phyloP scores from a whole-genome alignment of 257 asterid species.

The Lavandula angustifolia region DNA sequence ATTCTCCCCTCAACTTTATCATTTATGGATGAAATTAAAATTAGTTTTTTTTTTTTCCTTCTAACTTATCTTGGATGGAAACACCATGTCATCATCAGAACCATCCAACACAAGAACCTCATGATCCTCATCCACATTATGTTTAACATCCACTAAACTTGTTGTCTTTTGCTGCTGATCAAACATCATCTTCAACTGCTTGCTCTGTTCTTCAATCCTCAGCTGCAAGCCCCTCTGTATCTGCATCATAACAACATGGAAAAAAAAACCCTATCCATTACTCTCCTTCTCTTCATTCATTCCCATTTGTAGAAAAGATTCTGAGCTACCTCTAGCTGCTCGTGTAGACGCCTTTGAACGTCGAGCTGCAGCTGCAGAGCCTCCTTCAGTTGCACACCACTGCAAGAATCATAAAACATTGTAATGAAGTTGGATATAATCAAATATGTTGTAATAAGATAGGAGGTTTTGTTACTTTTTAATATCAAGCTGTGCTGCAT shows the following conservation, averaged over 20 bases:
- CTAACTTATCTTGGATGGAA: too few relatives aligned
- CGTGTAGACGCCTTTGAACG: conserved; percentile 82
- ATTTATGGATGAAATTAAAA: too few relatives aligned
- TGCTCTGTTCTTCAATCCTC: conserved; percentile 75
- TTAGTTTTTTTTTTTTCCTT: too few relatives aligned
- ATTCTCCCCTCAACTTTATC: too few relatives aligned
- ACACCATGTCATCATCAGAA: too few relatives aligned
- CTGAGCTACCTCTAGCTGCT: conserved; percentile 73
- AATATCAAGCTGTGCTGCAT: conserved; percentile 43
- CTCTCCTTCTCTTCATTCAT: not conserved
- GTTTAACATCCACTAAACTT: too few relatives aligned
- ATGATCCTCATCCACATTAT: too few relatives aligned
- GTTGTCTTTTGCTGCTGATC: too few relatives aligned
- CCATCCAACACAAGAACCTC: too few relatives aligned
- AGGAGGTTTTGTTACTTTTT: conserved; percentile 44
- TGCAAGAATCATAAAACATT: conserved; percentile 26
- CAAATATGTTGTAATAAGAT: not conserved
- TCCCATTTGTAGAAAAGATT: not conserved
- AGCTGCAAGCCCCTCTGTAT: conserved; percentile 61
- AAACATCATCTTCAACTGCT: conserved; percentile 34
- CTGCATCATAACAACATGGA: conserved; percentile 26
- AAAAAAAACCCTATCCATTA: too few relatives aligned
- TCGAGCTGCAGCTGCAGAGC: conserved; percentile 39
- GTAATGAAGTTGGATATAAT: too few relatives aligned
- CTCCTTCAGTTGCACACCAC: conserved; percentile 46